Base-by-base conservation (phyloP, 106 monocot species). In the Cymbidium sinense region DNA sequence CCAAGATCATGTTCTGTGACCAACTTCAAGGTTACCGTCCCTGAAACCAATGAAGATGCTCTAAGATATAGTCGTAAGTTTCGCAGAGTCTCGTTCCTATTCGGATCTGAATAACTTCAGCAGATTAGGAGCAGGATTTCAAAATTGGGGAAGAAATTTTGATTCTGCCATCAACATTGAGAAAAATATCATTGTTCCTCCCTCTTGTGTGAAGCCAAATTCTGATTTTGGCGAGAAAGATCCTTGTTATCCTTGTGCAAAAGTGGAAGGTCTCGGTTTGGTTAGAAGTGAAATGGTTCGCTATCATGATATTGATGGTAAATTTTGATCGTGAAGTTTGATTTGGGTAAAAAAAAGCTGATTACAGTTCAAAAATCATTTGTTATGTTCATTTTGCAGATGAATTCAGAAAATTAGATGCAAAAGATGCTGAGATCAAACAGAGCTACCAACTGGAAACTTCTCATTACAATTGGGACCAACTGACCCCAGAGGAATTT, bases 1-100 rank as follows among this genome's bases (percentile, higher is more conserved):
- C 34, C 64, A 75, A 90, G 74, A 83, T 81, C 86, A 77, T 75
- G 29, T 31, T 93, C 90, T 76, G 43, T 77, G 37, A 78, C 34
- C 54, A 79, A 77, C 79, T 74, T 79, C 23, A 54, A 34, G 28
- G 71, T 77, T 12, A 29, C 43, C 31, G 33, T 73, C 8, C 50
- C 37, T 54, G 70, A 69, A 19, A 34, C 76, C 30, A 73, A 8
- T 73, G 79, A 74, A 70, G 73, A 5, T 78, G 5, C 76, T n/a
- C n/a, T 19, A 17, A 19, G 17, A 62, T 39, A 15, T 36, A 44
- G 76, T 21, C 52, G 33, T 5, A 75, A 67, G n/a, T 29, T 34
- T 34, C 17, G 17, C 15, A 81, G 76, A n/a, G 28, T 84, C 88
- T 27, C 84, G 74, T 76, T 88, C 89, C 58, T 73, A 74, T 79